Conservation (phyloP, 345 rosid species). For the Cochlearia excelsa region DNA sequence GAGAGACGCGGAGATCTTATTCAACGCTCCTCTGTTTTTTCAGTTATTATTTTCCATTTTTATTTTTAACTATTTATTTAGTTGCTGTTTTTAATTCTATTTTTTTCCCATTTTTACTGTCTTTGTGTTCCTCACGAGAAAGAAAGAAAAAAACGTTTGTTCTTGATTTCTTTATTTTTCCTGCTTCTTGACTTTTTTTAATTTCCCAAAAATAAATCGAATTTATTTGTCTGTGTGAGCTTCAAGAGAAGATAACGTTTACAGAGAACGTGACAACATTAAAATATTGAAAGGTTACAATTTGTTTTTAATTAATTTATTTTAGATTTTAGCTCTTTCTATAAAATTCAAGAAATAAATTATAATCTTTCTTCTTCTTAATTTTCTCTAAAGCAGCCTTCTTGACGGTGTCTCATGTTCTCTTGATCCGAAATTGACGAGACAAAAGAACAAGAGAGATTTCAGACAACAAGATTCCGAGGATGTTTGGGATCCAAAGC, state of each 20-base stretch:
- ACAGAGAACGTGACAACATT: conserved; percentile 36
- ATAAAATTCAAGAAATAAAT: neutral
- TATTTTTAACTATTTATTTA: too few species aligned
- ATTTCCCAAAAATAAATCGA: too few species aligned
- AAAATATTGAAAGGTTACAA: conserved; percentile 29
- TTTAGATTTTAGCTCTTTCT: conserved; percentile 3
- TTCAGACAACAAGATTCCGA: conserved; percentile 8
- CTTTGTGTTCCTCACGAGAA: too few species aligned
- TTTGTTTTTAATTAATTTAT: neutral
- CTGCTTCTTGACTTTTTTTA: too few species aligned
- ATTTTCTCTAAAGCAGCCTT: conserved; percentile 21
- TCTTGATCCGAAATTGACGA: conserved; percentile 37
- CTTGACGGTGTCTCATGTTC: neutral
- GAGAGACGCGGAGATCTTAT: too few species aligned
- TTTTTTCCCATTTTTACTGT: too few species aligned
- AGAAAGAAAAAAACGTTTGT: too few species aligned
- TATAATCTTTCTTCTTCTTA: neutral
- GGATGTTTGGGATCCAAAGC: conserved; percentile 66
- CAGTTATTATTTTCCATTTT: too few species aligned
- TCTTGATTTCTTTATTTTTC: too few species aligned
- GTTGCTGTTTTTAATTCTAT: too few species aligned
- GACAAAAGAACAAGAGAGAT: neutral
- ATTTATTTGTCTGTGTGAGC: neutral
- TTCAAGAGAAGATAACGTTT: conserved; percentile 35
- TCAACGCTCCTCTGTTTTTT: too few species aligned